Conservation (phyloP, 2,329 filamentous ascomycete genomes). For the Aspergillus bombycis region DNA sequence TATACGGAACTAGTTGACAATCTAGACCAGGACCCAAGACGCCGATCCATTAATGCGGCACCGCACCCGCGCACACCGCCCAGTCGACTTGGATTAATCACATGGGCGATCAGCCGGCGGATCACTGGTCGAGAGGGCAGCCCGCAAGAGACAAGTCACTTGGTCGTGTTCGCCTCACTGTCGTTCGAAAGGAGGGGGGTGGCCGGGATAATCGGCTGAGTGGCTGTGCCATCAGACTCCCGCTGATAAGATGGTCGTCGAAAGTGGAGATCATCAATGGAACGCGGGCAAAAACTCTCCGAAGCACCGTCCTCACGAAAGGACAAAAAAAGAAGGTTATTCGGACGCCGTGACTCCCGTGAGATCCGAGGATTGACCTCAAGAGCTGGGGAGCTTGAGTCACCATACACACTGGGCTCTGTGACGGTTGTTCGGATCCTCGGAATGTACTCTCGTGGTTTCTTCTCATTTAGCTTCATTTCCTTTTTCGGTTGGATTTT, state of each 20-base stretch:
- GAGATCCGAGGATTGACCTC: not conserved
- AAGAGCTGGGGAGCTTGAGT: not conserved
- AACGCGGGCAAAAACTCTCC: not conserved
- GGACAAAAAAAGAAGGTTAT: not conserved
- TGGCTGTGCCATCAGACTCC: not conserved
- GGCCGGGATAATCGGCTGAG: not conserved
- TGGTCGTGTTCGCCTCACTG: not conserved
- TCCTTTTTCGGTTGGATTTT: not conserved
- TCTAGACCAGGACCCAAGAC: slow-evolving; percentile 9
- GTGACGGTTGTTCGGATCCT: not conserved
- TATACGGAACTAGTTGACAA: slow-evolving; percentile 8
- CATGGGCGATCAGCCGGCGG: slow-evolving; percentile 11
- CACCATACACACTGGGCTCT: not conserved
- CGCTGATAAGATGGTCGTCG: not conserved
- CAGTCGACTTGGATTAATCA: slow-evolving; percentile 7
- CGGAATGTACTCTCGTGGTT: not conserved
- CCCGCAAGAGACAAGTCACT: not conserved
- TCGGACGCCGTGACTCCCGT: slow-evolving; percentile 1
- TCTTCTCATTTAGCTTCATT: not conserved
- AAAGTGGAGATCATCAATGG: not conserved
- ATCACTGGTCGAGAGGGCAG: not conserved
- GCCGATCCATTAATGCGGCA: slow-evolving; percentile 11
- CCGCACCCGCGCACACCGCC: slow-evolving; percentile 9
- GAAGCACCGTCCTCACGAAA: not conserved
- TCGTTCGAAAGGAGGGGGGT: not conserved